A percentile compares a stretch with the other conserved stretches of the same genome.
Conservation (phyloP, 495 filamentous ascomycete species). For the Filosporella fistucella region DNA sequence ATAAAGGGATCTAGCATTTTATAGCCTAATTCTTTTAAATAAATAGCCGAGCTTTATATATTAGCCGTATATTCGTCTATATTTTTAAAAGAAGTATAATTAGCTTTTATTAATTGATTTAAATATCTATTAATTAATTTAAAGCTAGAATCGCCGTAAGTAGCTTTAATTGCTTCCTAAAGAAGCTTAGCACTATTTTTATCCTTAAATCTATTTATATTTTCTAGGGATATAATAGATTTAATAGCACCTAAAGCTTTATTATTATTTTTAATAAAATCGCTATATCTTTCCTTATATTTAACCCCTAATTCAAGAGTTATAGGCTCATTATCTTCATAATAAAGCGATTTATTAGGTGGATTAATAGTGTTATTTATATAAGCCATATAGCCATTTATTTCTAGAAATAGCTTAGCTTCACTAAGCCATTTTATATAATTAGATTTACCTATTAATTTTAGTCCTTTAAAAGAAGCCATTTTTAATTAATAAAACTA, state of each 20-base stretch:
- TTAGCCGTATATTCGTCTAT: slow-evolving; percentile 4
- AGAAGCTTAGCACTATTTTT: not conserved
- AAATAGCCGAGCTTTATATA: not conserved
- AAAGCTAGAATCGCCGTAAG: slow-evolving; percentile 2
- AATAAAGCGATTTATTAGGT: slow-evolving; percentile 5
- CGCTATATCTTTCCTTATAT: not conserved
- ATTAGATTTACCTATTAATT: slow-evolving; percentile 2
- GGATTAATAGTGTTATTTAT: not conserved
- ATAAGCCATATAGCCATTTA: slow-evolving; percentile 8
- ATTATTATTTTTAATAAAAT: not conserved
- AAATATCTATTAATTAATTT: slow-evolving; percentile 2
- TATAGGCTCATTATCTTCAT: not conserved
- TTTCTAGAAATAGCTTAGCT: slow-evolving; percentile 2
- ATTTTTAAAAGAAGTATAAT: slow-evolving; percentile 2
- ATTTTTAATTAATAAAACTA: not conserved
- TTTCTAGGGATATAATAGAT: slow-evolving; percentile 7
- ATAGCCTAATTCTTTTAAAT: slow-evolving; percentile 5
- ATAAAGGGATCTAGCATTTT: not conserved
- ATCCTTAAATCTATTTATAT: slow-evolving; percentile 2
- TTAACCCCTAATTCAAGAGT: slow-evolving; percentile 2
- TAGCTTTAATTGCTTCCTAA: not conserved
- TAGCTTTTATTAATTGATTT: not conserved
- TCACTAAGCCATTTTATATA: slow-evolving; percentile 6
- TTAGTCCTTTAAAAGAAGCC: not conserved
- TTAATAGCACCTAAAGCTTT: slow-evolving; percentile 4